Evolutionary conservation across 2,329 filamentous ascomycete species (phyloP).

Genomic region (Rhynchosporium graminicola): DNA sequence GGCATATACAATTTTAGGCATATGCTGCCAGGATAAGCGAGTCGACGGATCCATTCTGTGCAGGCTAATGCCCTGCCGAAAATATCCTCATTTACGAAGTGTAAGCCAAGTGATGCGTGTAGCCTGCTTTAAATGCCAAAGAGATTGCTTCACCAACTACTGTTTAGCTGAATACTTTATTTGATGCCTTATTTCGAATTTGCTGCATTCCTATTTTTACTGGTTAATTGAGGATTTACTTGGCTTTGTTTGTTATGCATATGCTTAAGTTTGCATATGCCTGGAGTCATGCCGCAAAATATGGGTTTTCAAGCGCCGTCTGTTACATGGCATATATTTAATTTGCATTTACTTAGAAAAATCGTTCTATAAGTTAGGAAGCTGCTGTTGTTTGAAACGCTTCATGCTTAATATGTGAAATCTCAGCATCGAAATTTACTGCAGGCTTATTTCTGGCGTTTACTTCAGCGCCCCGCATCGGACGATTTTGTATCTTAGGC

Average conservation of each 20-base stretch:
- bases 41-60: too few relatives aligned
- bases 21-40: not conserved
- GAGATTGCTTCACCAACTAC: too few relatives aligned
- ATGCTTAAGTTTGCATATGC: slow-evolving; percentile 1
- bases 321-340: not conserved
- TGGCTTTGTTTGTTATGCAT: not conserved
- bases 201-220: not conserved
- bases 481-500: too few relatives aligned
- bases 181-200: not conserved
- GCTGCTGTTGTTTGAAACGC: not conserved
- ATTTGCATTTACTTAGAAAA: not conserved
- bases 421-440: not conserved
- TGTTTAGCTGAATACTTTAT: not conserved
- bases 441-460: not conserved
- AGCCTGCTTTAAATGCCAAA: too few relatives aligned
- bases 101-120: too few relatives aligned
- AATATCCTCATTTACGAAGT: too few relatives aligned
- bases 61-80: too few relatives aligned
- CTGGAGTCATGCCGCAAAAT: not conserved
- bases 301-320: not conserved
- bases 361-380: not conserved
- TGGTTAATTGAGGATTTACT: not conserved
- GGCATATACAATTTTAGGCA: not conserved
- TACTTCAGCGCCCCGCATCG: not conserved
- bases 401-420: not conserved